A percentile compares a stretch with the other conserved stretches of the same genome.
Conservation (phyloP, 2,329 filamentous ascomycete species). For the Xylaria sp. region DNA sequence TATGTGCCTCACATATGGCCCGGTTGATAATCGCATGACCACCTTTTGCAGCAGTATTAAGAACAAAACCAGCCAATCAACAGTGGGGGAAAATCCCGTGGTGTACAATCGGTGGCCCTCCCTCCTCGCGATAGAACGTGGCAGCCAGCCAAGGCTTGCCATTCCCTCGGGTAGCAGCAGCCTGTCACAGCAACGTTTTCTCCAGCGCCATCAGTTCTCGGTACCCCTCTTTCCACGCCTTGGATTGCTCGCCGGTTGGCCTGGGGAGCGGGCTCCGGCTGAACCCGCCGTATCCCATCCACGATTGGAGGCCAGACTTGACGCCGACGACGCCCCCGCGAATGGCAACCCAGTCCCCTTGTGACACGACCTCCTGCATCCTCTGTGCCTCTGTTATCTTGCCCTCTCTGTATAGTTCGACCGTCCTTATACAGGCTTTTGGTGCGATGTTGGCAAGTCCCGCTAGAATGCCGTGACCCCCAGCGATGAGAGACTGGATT, state of each 20-base stretch:
- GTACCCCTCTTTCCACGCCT: slow-evolving; percentile 62
- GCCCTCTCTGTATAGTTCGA: slow-evolving; percentile 65
- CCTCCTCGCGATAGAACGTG: slow-evolving; percentile 4
- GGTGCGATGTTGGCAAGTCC: slow-evolving; percentile 76
- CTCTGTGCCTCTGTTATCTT: slow-evolving; percentile 63
- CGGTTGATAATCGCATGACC: slow-evolving; percentile 7
- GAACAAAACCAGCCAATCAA: neutral
- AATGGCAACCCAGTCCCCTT: slow-evolving; percentile 75
- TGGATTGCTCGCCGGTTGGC: slow-evolving; percentile 55
- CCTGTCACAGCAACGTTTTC: slow-evolving; percentile 49
- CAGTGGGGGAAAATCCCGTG: neutral
- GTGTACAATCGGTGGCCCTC: neutral
- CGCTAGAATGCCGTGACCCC: slow-evolving; percentile 73
- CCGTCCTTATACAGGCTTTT: slow-evolving; percentile 65
- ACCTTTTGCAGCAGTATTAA: neutral
- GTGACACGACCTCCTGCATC: slow-evolving; percentile 68
- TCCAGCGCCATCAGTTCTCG: slow-evolving; percentile 58
- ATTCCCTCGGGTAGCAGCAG: slow-evolving; percentile 26
- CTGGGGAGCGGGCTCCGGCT: slow-evolving; percentile 56
- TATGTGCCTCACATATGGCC: slow-evolving; percentile 5
- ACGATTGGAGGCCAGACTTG: slow-evolving; percentile 70
- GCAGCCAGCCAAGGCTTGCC: slow-evolving; percentile 11
- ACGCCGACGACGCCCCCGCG: slow-evolving; percentile 74
- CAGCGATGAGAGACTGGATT: slow-evolving; percentile 69
- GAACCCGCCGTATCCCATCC: slow-evolving; percentile 70